Evolutionary conservation across 306 rosid species (phyloP), one percentile per base, ranked within the genome.

Genomic region (Pterocarpus santalinus): DNA sequence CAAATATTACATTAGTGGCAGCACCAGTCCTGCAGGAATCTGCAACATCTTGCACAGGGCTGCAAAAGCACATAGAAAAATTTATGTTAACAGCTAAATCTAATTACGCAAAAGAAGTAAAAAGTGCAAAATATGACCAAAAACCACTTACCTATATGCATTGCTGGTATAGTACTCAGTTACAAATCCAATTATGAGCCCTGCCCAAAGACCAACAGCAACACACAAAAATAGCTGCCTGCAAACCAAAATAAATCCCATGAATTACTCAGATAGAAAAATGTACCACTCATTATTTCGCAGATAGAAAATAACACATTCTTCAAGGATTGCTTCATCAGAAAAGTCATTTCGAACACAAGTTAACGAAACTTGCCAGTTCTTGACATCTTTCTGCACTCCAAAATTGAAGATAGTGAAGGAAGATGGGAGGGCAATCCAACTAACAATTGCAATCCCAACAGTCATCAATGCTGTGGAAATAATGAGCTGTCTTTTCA

Each of bases 11-110:
- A 85, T 93, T 95, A 5, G 99, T 95, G 41, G 99, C 99, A 82
- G 97, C 99, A 83, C 98, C 98, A 77, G 99, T 95, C 64, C 97
- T 92, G 87, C 98, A 95, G 34, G 99, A 91, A 77, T 90, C 99
- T 8, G 98, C 98, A 77, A 93, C 99, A 30, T 95, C 99, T 90
- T 95, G 99, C 76, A 95, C 99, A 22, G 99, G 98, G 84, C 98
- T 93, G 90, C 82, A 80, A 72, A 22, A 69, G n/a, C 49, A 57
- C 8, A 78, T 58, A 58, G 58, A 78, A 78, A 65, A 15, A 69
- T 36, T 39, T 35, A 60, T 61, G 11, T 39, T 52, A 33, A 5
- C 38, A 79, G 28, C 52, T 3, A 38, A 49, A 22, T 22, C 28
- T 1, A 22, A 22, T 22, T 22, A 22, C 1, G 28, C 28, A 22